Evolutionary conservation across 2,329 filamentous ascomycete species (phyloP).

Genomic region (Monosporascus sp.): DNA sequence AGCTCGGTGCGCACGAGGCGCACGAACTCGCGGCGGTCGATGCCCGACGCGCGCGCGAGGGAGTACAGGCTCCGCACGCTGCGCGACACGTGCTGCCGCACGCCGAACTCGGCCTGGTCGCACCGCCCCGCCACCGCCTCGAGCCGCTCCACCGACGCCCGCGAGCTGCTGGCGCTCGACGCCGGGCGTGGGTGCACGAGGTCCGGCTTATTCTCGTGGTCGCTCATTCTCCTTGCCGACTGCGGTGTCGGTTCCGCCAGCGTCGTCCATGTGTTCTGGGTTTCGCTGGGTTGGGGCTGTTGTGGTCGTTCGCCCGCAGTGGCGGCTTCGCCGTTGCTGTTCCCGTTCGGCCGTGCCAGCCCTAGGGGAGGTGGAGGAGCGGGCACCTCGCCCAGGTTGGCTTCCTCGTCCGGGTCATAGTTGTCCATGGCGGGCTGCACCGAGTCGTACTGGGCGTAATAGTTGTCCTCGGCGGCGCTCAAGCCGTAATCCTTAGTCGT

Average conservation of each 20-base stretch:
- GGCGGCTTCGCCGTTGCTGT: conserved; percentile 13
- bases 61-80: conserved; percentile 73
- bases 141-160: conserved; percentile 58
- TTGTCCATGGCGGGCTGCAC: conserved; percentile 79
- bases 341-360: conserved; percentile 16
- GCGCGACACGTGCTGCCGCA: conserved; percentile 74
- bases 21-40: conserved; percentile 71
- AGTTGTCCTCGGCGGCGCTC: conserved; percentile 58
- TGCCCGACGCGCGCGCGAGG: conserved; percentile 65
- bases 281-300: conserved; percentile 30
- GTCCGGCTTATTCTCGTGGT: conserved; percentile 26
- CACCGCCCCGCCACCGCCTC: conserved; percentile 52
- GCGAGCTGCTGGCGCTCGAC: conserved; percentile 54
- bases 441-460: conserved; percentile 71
- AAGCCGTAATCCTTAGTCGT: conserved; percentile 18
- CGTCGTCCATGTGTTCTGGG: conserved; percentile 38
- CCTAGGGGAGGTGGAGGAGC: conserved; percentile 29
- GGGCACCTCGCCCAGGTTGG: conserved; percentile 21
- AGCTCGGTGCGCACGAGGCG: conserved; percentile 66
- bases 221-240: not conserved
- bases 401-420: conserved; percentile 72
- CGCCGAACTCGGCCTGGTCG: conserved; percentile 63
- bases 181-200: conserved; percentile 49
- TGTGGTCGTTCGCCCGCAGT: not conserved
- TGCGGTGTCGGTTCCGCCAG: conserved; percentile 36